Evolutionary conservation across 768 basidiomycete genomes (phyloP).

Genomic region (Mycena metata): DNA sequence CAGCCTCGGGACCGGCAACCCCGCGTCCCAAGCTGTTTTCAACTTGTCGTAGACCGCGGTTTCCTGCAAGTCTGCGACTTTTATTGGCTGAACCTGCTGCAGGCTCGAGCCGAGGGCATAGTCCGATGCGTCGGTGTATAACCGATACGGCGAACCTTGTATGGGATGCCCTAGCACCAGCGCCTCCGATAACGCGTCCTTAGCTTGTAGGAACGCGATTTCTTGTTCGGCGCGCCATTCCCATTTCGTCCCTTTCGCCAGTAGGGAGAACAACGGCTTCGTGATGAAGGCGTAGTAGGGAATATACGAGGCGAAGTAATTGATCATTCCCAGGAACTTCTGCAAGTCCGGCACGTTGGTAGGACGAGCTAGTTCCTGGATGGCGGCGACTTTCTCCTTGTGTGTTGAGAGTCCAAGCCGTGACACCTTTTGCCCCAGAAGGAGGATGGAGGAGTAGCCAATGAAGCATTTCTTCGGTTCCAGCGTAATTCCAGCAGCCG

Average conservation of each 20-base stretch:
- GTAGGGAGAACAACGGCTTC: slow-evolving; percentile 41
- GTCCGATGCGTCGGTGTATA: neutral
- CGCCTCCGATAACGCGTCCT: slow-evolving; percentile 19
- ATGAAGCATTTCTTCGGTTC: slow-evolving; percentile 23
- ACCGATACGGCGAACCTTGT: slow-evolving; percentile 36
- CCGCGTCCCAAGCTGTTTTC: slow-evolving; percentile 6
- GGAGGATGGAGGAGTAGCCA: too few relatives aligned
- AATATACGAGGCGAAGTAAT: slow-evolving; percentile 46
- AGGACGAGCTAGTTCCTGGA: neutral
- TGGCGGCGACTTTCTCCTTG: too few relatives aligned
- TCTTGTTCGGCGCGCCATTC: slow-evolving; percentile 39
- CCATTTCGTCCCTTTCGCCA: slow-evolving; percentile 41
- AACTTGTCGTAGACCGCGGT: slow-evolving; percentile 19
- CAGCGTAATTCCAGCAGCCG: slow-evolving; percentile 39
- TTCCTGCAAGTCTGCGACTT: slow-evolving; percentile 23
- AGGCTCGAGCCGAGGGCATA: too few relatives aligned
- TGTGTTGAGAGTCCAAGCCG: too few relatives aligned
- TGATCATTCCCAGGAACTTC: slow-evolving; percentile 44
- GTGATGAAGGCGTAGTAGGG: slow-evolving; percentile 44
- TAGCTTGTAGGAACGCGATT: slow-evolving; percentile 38
- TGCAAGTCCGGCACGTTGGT: slow-evolving; percentile 34
- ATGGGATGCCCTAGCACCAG: slow-evolving; percentile 41
- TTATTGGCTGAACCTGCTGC: neutral
- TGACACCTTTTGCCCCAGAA: too few relatives aligned
- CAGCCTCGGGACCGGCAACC: slow-evolving; percentile 34